Evolutionary conservation across 768 basidiomycete genomes (phyloP).

Genomic region (Candolleomyces aberdarensis): DNA sequence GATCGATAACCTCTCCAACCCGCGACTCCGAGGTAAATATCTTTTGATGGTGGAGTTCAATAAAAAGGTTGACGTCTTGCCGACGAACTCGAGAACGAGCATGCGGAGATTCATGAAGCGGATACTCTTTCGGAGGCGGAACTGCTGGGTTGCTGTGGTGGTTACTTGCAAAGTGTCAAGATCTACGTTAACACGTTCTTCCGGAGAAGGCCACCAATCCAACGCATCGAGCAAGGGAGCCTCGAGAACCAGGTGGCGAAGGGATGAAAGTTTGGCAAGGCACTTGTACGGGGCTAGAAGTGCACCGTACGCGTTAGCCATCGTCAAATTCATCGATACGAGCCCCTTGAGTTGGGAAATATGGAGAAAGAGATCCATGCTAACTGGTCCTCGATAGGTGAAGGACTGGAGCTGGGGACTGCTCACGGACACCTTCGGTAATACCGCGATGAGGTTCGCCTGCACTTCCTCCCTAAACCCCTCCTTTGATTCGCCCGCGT

Average conservation of each 20-base stretch:
- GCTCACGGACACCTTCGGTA: background rate
- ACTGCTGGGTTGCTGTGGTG: no score
- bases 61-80: no score
- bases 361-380: background rate
- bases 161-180: no score
- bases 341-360: background rate
- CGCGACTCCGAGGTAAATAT: no score
- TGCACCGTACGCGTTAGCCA: background rate
- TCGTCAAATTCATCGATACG: background rate
- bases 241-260: background rate
- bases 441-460: background rate
- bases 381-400: background rate
- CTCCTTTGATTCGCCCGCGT: background rate
- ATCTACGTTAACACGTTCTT: no score
- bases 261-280: background rate
- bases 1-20: no score
- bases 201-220: no score
- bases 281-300: background rate
- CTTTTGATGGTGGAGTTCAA: no score
- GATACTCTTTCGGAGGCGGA: no score
- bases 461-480: background rate
- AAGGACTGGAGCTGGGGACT: background rate
- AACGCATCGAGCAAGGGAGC: background rate
- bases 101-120: no score
- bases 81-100: no score